phyloP scores from a whole-genome alignment of 2,329 filamentous ascomycete genomes.

The Dryadomyces sulphureus region DNA sequence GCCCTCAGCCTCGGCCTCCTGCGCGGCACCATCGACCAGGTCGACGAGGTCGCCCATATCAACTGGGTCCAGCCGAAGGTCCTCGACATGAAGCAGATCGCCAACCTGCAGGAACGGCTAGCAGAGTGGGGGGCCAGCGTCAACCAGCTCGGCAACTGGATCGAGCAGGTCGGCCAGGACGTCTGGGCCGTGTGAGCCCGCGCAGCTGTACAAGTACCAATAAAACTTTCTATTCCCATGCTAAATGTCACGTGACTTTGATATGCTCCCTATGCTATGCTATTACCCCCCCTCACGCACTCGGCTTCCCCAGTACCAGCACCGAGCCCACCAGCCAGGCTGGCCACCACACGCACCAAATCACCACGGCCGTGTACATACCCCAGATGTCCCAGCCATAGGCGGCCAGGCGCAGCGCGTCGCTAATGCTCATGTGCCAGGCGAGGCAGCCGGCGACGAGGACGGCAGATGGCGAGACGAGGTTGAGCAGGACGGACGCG shows the following conservation, averaged over 20 bases:
- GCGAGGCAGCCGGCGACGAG: constrained; percentile 29
- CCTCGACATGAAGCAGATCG: constrained; percentile 87
- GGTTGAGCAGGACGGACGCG: constrained; percentile 37
- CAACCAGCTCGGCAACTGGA: constrained; percentile 93
- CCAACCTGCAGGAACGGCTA: constrained; percentile 73
- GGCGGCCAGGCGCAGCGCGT: constrained; percentile 56
- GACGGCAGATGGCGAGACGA: constrained; percentile 47
- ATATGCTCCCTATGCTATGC: too few relatives aligned
- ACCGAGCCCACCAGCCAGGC: constrained; percentile 62
- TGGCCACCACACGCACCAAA: constrained; percentile 96
- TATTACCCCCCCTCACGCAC: not conserved
- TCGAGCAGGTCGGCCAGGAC: constrained; percentile 83
- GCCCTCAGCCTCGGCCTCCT: constrained; percentile 86
- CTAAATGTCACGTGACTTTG: too few relatives aligned
- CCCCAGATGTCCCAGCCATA: constrained; percentile 85
- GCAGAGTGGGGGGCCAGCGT: constrained; percentile 94
- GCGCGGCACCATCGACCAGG: constrained; percentile 88
- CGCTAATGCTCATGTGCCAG: constrained; percentile 27
- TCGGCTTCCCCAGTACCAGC: constrained; percentile 30
- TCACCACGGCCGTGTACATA: constrained; percentile 72
- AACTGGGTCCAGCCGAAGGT: constrained; percentile 99
- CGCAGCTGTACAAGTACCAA: not conserved
- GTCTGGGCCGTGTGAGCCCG: constrained; percentile 66
- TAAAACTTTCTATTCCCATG: too few relatives aligned
- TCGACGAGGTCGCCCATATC: constrained; percentile 84